Base-by-base conservation (phyloP, 2,329 filamentous ascomycete species). In the Fusarium sp. region DNA sequence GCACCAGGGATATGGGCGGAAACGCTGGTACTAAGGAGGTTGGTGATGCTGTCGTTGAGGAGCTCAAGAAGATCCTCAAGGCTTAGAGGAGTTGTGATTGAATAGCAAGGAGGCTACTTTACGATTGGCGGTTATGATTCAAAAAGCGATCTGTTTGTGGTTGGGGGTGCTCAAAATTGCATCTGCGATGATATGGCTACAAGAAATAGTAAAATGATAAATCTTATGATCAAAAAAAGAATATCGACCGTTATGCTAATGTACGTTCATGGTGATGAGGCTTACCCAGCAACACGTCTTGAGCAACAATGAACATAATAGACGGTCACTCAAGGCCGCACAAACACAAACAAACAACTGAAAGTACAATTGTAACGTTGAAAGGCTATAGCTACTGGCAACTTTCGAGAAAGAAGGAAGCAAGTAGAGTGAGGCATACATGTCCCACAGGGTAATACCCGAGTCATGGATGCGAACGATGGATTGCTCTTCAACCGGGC, bases 1-100 rank as follows among this genome's bases (percentile, higher is more conserved):
- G 89, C 68, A 98, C 95, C 18, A 91, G 88, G 78, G 95, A 98
- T 79, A 92, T 98, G 72, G 93, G 93, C 49, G 95, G 96, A 61
- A 87, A 81, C 56, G 85, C 90, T 13, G 88, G 85, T 69, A 98
- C 95, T 7, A 63, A 67, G 59, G 89, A 96, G 76, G 91, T 81
- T 39, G 93, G 94, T 63, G 92, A 98, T 80, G 93, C 92, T 3
- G 85, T 98, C 69, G 90, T 90, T 23, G 71, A 71, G 49, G 90
- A 97, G 84, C 82, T 97, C 62, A 85, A 88, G 79, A 89, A 88
- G 79, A 81, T 94, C 52, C 84, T 96, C 74, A 85, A 86, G 80
- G 79, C 67, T 19, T 76, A 71, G 61, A 49, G 10, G 18, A 7
- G 23, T 23, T 19, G 11, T 26, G 41, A 26, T 46, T 30, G 16